These are phyloP conservation scores for Urtica urens DNA, from an alignment of 306 rosid genomes.

Conservation along the genomic window DNA sequence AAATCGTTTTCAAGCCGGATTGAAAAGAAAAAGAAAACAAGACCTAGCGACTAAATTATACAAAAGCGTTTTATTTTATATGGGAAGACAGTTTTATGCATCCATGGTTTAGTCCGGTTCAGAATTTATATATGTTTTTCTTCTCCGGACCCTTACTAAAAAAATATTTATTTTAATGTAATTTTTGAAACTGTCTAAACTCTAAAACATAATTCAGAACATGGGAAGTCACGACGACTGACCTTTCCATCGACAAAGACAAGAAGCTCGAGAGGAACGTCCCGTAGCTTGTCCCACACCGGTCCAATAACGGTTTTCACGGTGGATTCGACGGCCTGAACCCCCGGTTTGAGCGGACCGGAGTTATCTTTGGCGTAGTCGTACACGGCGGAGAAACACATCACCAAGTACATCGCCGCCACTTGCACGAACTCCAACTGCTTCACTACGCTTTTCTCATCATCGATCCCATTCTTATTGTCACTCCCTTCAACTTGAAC, in stretches of 20 bases:
- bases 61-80: too few relatives aligned
- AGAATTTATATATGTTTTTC: too few relatives aligned
- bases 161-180: too few relatives aligned
- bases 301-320: slow-evolving; percentile 38
- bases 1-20: too few relatives aligned
- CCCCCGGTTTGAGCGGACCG: slow-evolving; percentile 38
- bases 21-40: too few relatives aligned
- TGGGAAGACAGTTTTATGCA: too few relatives aligned
- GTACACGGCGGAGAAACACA: slow-evolving; percentile 29
- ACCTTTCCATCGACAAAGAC: slow-evolving; percentile 40
- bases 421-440: slow-evolving; percentile 36
- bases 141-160: too few relatives aligned
- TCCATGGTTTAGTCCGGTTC: background rate
- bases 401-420: slow-evolving; percentile 25
- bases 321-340: slow-evolving; percentile 36
- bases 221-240: too few relatives aligned
- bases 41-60: too few relatives aligned
- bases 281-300: slow-evolving; percentile 35
- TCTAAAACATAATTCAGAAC: too few relatives aligned
- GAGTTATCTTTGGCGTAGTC: slow-evolving; percentile 40
- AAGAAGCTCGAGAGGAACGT: slow-evolving; percentile 35
- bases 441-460: slow-evolving; percentile 26
- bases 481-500: slow-evolving; percentile 1
- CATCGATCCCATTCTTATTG: background rate
- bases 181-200: too few relatives aligned